Conservation (phyloP, 2,329 filamentous ascomycete species). For the Trichoderma sp. region DNA sequence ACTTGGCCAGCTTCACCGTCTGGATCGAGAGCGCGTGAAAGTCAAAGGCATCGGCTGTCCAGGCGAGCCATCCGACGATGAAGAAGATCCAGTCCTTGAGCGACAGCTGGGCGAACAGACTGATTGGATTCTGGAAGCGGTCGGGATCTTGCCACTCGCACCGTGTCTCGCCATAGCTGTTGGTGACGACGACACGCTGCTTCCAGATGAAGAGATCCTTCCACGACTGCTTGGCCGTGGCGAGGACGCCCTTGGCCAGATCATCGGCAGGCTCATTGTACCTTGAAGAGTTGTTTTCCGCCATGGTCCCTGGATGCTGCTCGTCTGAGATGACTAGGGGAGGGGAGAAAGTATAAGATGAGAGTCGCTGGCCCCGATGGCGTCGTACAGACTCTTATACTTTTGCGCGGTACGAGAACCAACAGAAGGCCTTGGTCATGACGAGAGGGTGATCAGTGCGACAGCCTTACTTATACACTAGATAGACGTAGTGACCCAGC, state of each 20-base stretch:
- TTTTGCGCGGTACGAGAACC: not conserved
- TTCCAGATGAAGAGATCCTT: slow-evolving; percentile 70
- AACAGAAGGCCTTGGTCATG: not conserved
- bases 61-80: slow-evolving; percentile 68
- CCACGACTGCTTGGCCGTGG: slow-evolving; percentile 62
- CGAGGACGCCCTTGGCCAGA: slow-evolving; percentile 60
- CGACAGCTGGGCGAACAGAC: slow-evolving; percentile 61
- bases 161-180: slow-evolving; percentile 60
- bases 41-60: slow-evolving; percentile 81
- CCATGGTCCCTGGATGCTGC: not conserved
- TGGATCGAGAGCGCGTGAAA: slow-evolving; percentile 80
- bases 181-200: slow-evolving; percentile 65
- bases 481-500: not conserved
- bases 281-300: not conserved
- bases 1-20: slow-evolving; percentile 62
- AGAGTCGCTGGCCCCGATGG: not conserved
- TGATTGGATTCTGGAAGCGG: slow-evolving; percentile 67
- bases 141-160: slow-evolving; percentile 67
- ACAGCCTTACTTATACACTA: slow-evolving; percentile 6
- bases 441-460: not conserved
- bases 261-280: slow-evolving; percentile 58
- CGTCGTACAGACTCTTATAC: not conserved
- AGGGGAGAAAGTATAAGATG: not conserved
- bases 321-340: not conserved
- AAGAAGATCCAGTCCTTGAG: slow-evolving; percentile 72